A percentile compares a stretch with the other conserved stretches of the same genome.
phyloP scores from a whole-genome alignment of 257 asterid genomes.

The Gardenia jasminoides region DNA sequence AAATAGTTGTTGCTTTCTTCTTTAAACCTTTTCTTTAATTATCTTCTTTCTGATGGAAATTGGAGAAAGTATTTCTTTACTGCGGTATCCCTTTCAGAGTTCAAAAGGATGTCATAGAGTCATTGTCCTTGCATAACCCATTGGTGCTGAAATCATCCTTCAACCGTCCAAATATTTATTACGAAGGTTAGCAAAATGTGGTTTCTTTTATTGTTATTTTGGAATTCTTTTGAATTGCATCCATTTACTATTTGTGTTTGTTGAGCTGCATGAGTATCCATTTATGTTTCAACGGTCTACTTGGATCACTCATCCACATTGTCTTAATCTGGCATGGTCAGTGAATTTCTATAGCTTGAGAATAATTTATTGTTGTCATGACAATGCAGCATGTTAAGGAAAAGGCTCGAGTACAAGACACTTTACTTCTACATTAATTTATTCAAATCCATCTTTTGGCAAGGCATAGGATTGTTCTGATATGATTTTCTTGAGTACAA shows the following conservation, averaged over 20 bases:
- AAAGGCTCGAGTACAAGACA: too few relatives aligned
- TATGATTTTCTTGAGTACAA: too few relatives aligned
- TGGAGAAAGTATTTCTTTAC: conserved; percentile 15
- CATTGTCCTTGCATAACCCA: conserved; percentile 76
- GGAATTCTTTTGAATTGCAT: not conserved
- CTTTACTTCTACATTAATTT: too few relatives aligned
- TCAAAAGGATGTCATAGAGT: conserved; percentile 82
- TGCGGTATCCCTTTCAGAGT: conserved; percentile 54
- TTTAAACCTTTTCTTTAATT: not conserved
- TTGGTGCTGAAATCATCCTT: conserved; percentile 88
- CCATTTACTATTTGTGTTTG: not conserved
- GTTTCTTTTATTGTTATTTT: conserved; percentile 24
- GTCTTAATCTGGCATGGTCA: too few relatives aligned
- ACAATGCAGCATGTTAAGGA: too few relatives aligned
- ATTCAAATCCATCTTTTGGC: too few relatives aligned
- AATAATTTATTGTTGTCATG: too few relatives aligned
- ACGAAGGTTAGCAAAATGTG: conserved; percentile 64
- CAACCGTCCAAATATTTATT: conserved; percentile 88
- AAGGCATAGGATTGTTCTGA: too few relatives aligned
- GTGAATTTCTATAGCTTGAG: too few relatives aligned
- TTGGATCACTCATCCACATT: too few relatives aligned
- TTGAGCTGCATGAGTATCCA: not conserved
- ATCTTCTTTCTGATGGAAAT: not conserved
- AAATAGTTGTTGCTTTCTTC: not conserved
- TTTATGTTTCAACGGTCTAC: not conserved